Base-by-base conservation (phyloP, 2,329 filamentous ascomycete species). In the Clonostachys sp. region DNA sequence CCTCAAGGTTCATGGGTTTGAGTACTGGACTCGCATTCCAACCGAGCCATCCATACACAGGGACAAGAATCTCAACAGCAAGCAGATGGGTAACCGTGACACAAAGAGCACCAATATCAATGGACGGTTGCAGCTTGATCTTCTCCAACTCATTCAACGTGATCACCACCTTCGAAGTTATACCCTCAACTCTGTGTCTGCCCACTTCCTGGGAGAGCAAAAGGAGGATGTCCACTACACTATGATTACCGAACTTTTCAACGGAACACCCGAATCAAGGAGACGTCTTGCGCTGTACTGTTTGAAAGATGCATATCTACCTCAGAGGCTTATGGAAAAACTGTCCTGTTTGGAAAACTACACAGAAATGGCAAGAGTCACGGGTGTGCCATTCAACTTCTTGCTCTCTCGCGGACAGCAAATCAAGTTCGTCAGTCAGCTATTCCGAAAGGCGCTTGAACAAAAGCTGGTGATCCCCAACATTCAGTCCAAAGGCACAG, bases 301-400 rank as follows among this genome's bases (percentile, higher is more conserved):
- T 69, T 70, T 99, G 55, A 99, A 99, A 68, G 95, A 99, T 71
- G 94, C 94, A 0, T 99, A 96, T 59, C 76, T 99, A 5, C 94
- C 94, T 2, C 91, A 97, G 61, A 76, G 95, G 50, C 69, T 99
- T 45, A 91, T 99, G 84, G 94, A 99, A 62, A 99, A 99, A 66
- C 76, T 99, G 24, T 97, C 95, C 62, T 97, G 94, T 68, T 75
- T 99, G n/a, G 88, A 96, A 68, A 99, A 99, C 64, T 97, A 97
- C 61, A 97, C 94, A 0, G 94, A 99, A 70, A 99, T 99, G 94
- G 92, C 94, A 49, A 94, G 94, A 81, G 94, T 99, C 68, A 99
- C 95, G 24, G 94, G 94, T 57, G 92, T 99, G 5, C 94, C 94
- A 0, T 99, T 99, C 75, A 97, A 96, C 62, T 95, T 87, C 61